A percentile compares a stretch with the other conserved stretches of the same genome.
phyloP scores from a whole-genome alignment of 306 rosid species.

The cucumber (Cucumis sativus) region Cucumber_9930_V3 NC_026655.2:20509501-20510000 shows the following conservation, averaged over 20 bases:
- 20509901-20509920: too few relatives aligned
- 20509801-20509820: constrained; percentile 54
- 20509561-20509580: constrained; percentile 30
- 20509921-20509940: too few relatives aligned
- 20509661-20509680: background rate
- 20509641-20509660: background rate
- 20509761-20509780: constrained; percentile 67
- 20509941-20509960: too few relatives aligned
- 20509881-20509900: background rate
- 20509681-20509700: background rate
- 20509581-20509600: background rate
- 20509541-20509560: constrained; percentile 41
- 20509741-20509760: constrained; percentile 13
- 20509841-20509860: constrained; percentile 79
- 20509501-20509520: constrained; percentile 78
- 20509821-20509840: constrained; percentile 43
- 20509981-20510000: too few relatives aligned
- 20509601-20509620: background rate
- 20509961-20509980: too few relatives aligned
- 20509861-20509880: background rate
- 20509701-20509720: background rate
- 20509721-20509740: background rate
- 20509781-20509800: constrained; percentile 65
- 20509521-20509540: constrained; percentile 74
- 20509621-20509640: background rate